phyloP scores from a whole-genome alignment of 257 asterid species.

The Nicotiana undulata region DNA sequence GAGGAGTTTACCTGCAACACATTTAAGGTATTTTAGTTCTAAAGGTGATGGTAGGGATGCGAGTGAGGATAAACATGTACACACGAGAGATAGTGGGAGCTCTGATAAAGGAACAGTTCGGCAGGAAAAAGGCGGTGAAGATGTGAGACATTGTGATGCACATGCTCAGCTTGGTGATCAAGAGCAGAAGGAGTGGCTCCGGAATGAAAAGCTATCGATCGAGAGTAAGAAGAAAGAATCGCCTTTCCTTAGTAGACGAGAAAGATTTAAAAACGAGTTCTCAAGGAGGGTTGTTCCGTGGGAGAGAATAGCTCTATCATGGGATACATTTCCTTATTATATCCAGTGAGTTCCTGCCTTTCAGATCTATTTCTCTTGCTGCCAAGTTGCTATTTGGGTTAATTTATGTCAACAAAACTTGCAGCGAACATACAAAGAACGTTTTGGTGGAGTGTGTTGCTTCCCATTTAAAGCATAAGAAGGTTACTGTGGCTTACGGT shows the following conservation, averaged over 20 bases:
- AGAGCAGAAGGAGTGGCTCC: conserved; percentile 92
- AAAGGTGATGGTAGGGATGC: conserved; percentile 88
- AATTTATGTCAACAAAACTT: conserved; percentile 18
- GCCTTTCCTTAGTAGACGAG: conserved; percentile 63
- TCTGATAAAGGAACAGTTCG: conserved; percentile 37
- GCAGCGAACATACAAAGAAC: conserved; percentile 64
- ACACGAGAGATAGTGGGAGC: conserved; percentile 35
- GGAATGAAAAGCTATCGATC: conserved; percentile 64
- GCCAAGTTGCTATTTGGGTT: neutral
- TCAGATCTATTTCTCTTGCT: conserved; percentile 6
- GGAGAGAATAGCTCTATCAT: conserved; percentile 80
- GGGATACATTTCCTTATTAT: conserved; percentile 95
- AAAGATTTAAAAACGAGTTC: conserved; percentile 75
- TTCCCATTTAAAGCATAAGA: conserved; percentile 77
- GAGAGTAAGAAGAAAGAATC: conserved; percentile 88
- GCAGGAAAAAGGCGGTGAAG: conserved; percentile 30
- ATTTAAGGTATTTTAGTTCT: conserved; percentile 61
- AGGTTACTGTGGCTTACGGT: conserved; percentile 57
- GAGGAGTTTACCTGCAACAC: conserved; percentile 29
- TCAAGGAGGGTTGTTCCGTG: conserved; percentile 83
- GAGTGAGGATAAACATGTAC: conserved; percentile 55
- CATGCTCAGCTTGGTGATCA: conserved; percentile 87
- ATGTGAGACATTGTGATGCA: conserved; percentile 39
- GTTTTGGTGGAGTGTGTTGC: conserved; percentile 88
- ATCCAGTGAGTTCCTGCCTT: conserved; percentile 47